Base-by-base conservation (phyloP, 352 stramenopile species). In the Pythium coloratum region DNA sequence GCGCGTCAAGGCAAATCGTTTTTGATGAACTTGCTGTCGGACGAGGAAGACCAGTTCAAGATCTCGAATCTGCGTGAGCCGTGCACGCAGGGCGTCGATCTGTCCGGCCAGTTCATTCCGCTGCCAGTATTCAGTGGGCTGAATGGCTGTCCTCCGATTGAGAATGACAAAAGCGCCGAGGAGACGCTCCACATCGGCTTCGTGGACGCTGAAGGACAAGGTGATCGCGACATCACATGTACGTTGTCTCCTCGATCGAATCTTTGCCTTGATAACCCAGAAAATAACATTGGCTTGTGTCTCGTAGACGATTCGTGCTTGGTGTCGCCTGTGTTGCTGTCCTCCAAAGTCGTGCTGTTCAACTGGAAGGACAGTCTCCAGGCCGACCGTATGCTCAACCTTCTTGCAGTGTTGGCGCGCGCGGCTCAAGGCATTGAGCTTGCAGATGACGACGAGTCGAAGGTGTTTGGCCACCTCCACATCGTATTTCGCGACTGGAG, bases 311-410 rank as follows among this genome's bases (percentile, higher is more conserved):
- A 95, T 64, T 95, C 86, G 60, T 70, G 86, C 54, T 74, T 95
- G 26, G 86, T 95, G 62, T 94, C 88, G 32, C 88, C 88, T 2
- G 85, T 95, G 47, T 70, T 95, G 57, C 70, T 95, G n/a, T 69
- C 88, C 20, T 95, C 88, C 26, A 95, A 95, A 57, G 86, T 86
- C 0, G 88, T 95, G 40, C 72, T 95, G n/a, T 95, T 95, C 66
- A 95, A 95, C 71, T 95, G 88, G 88, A 95, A 95, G 66, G 88
- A 96, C 67, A 92, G 84, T 76, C 64, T 96, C 1, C 86, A 96
- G 53, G 81, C 85, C 1, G 88, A 96, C 30, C 85, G 88, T 18
- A 96, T 96, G 63, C 73, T 96, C 24, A 96, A 96, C 33, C 33
- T 96, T 32, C 70, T 96, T 32, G 88, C 86, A 1, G 88, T 96